Evolutionary conservation across 768 basidiomycete species (phyloP).

Genomic region (Lentinula lateritia): DNA sequence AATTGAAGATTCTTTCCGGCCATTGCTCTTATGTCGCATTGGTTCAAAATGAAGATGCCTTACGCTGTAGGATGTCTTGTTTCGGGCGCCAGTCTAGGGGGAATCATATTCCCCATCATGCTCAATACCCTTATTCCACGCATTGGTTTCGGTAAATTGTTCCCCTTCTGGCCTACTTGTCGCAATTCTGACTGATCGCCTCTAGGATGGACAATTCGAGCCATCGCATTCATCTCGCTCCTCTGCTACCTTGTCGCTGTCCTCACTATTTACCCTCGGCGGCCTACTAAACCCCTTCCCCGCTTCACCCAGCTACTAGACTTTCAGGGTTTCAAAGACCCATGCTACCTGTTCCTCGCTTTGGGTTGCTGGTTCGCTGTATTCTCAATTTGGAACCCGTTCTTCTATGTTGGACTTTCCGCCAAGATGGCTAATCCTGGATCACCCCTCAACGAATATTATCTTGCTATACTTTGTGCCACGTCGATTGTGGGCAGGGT

Average conservation of each 20-base stretch:
- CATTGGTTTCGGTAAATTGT: conserved; percentile 15
- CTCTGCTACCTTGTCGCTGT: conserved; percentile 15
- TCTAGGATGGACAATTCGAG: conserved; percentile 23
- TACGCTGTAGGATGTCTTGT: conserved; percentile 29
- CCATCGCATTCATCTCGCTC: conserved; percentile 18
- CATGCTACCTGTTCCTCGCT: conserved; percentile 14
- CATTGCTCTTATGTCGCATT: conserved; percentile 27
- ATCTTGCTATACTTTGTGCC: conserved; percentile 20
- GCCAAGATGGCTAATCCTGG: conserved; percentile 12
- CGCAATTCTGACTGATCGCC: neutral
- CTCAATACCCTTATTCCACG: conserved; percentile 12
- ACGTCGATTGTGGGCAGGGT: conserved; percentile 21
- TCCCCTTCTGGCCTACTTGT: neutral
- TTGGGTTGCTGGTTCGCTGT: conserved; percentile 17
- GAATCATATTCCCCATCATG: conserved; percentile 27
- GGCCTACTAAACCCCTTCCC: conserved; percentile 17
- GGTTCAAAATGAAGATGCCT: conserved; percentile 24
- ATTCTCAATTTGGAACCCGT: conserved; percentile 18
- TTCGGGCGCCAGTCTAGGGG: conserved; percentile 24
- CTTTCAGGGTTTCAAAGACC: conserved; percentile 18
- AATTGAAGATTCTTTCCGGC: conserved; percentile 25
- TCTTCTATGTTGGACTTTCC: conserved; percentile 23
- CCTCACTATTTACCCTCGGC: conserved; percentile 18
- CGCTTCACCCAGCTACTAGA: conserved; percentile 14
- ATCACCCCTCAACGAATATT: conserved; percentile 17